Conservation (phyloP, 2,329 filamentous ascomycete species). For the Remersonia thermophila region DNA sequence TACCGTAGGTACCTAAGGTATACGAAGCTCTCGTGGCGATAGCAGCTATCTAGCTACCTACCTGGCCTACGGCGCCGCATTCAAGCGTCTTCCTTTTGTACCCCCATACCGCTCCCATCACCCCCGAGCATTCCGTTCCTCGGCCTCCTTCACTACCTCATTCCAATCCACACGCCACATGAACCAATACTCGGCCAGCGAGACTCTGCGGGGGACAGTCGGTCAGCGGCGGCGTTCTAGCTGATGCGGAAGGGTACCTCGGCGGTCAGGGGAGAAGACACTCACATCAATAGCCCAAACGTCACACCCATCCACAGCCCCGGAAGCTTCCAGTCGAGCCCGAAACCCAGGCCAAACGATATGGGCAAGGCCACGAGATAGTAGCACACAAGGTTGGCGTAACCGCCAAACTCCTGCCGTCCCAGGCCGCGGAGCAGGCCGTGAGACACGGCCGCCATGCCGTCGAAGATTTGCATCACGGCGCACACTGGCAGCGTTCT, state of each 20-base stretch:
- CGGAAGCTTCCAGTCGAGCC: conserved; percentile 59
- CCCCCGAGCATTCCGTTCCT: conserved; percentile 31
- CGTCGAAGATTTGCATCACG: conserved; percentile 82
- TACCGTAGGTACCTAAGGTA: too few species aligned
- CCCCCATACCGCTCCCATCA: conserved; percentile 9
- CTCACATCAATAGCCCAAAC: conserved; percentile 53
- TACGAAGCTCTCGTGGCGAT: too few species aligned
- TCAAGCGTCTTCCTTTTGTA: neutral
- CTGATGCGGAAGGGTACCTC: too few species aligned
- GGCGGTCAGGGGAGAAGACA: conserved; percentile 12
- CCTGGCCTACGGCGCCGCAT: too few species aligned
- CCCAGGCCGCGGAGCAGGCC: conserved; percentile 80
- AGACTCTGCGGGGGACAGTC: conserved; percentile 29
- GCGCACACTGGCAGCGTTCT: conserved; percentile 67
- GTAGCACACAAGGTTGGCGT: conserved; percentile 75
- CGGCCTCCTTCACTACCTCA: conserved; percentile 39
- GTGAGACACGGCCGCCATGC: conserved; percentile 65
- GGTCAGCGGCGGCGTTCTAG: too few species aligned
- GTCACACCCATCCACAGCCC: conserved; percentile 75
- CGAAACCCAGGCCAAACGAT: conserved; percentile 67
- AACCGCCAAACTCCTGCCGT: conserved; percentile 79
- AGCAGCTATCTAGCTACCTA: too few species aligned
- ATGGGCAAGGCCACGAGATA: conserved; percentile 79
- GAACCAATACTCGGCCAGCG: conserved; percentile 41
- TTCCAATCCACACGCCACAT: conserved; percentile 42